Base-by-base conservation (phyloP, 345 rosid genomes). In the Balakata baccata region DNA sequence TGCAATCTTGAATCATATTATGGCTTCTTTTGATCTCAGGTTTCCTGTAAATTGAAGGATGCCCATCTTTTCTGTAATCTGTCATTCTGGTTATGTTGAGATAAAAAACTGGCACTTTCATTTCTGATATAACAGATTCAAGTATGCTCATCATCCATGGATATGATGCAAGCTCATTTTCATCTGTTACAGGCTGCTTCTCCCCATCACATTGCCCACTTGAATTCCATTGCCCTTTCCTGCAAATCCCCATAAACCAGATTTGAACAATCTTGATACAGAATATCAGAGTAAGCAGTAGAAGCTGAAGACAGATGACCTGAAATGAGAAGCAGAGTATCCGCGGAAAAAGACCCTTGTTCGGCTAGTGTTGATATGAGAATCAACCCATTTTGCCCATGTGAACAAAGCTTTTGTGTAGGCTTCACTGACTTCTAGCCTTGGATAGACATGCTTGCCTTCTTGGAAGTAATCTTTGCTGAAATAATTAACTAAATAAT, bases 251-350 rank as follows among this genome's bases (percentile, higher is more conserved):
- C 62, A 34, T 69, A 77, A 38, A 53, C 46, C 38, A 18, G 11
- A 37, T 56, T 56, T 29, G 11, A 56, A 0, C 37, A 49, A 17
- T 39, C 39, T 23, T 12, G 11, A 50, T 12, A 50, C 34, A 29
- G 34, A 29, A 29, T 29, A 29, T 29, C 34, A 29, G 34, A 29
- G 2, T 29, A 1, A 29, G 34, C 34, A 29, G 34, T 29, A 29
- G 34, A 14, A 51, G 14, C 14, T 3, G 5, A 11, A 50, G 53
- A 50, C 3, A 51, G 17, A 17, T 3, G 56, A 86, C 92, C 89
- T 87, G 81, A 86, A 91, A 76, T 89, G 94, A 11, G 92, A 88
- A 80, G 97, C 86, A n/a, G 97, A 88, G 87, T 87, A 91, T 51
- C 97, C 94, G 0, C 86, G 69, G 50, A 91, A 91, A 85, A 89